These are phyloP conservation scores for Geranium incanum DNA, from an alignment of 441 rosid genomes.

Conservation along the genomic window DNA sequence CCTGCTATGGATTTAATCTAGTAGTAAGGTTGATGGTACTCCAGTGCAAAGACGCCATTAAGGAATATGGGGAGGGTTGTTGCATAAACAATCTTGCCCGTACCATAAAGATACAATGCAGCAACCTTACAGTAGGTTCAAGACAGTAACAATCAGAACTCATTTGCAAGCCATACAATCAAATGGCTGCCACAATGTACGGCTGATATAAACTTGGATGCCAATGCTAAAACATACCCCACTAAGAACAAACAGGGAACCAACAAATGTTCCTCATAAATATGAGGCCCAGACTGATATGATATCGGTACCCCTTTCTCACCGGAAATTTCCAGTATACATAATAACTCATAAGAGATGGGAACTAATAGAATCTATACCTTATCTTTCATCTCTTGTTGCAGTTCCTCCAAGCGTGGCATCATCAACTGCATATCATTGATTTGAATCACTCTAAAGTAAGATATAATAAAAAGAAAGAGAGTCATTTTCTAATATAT, in stretches of 20 bases:
- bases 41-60: too few relatives aligned
- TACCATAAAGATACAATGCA: too few relatives aligned
- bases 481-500: neutral
- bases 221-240: neutral
- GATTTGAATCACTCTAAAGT: neutral
- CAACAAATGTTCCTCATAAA: neutral
- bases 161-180: neutral
- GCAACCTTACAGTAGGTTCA: neutral
- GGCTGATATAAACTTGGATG: neutral
- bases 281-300: neutral
- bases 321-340: neutral
- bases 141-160: neutral
- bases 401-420: constrained; percentile 22
- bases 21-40: neutral
- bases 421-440: constrained; percentile 27
- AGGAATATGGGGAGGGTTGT: too few relatives aligned
- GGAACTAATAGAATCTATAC: constrained; percentile 11
- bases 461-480: neutral
- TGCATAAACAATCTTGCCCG: too few relatives aligned
- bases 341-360: neutral
- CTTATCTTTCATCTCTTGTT: constrained; percentile 16
- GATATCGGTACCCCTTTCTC: neutral
- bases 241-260: neutral
- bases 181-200: neutral
- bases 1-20: too few relatives aligned